Evolutionary conservation across 768 basidiomycete genomes (phyloP).

Genomic region (Russula virescens): DNA sequence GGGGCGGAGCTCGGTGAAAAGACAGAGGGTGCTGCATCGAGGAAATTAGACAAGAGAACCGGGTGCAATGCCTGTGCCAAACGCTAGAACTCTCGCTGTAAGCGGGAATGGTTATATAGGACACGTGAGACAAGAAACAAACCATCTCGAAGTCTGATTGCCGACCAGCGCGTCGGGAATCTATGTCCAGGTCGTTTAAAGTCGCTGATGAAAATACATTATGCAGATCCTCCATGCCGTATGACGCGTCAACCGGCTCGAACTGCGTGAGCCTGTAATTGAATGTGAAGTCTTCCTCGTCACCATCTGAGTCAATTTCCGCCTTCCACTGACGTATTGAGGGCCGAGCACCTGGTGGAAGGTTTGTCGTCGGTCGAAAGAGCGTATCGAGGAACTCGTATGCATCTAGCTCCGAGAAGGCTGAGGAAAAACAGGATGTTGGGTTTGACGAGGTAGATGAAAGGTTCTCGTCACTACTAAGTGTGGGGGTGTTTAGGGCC

Average conservation of each 20-base stretch:
- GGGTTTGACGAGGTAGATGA: conserved; percentile 30
- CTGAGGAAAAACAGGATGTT: conserved; percentile 60
- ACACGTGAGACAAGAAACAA: background rate
- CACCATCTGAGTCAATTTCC: conserved; percentile 35
- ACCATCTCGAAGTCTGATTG: conserved; percentile 17
- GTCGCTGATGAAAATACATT: conserved; percentile 10
- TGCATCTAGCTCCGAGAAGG: conserved; percentile 48
- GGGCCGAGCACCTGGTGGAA: background rate
- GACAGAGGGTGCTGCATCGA: conserved; percentile 80
- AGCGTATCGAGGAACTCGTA: conserved; percentile 50
- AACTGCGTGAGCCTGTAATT: conserved; percentile 2
- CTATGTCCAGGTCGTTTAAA: conserved; percentile 9
- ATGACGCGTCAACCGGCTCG: conserved; percentile 19
- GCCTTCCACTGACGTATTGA: conserved; percentile 31
- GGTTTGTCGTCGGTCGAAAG: conserved; percentile 31
- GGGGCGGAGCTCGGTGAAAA: conserved; percentile 64
- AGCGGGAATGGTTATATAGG: background rate
- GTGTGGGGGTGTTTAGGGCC: conserved; percentile 33
- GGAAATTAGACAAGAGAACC: conserved; percentile 72
- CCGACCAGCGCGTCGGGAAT: conserved; percentile 18
- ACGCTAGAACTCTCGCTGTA: conserved; percentile 38
- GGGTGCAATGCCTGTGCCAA: conserved; percentile 72
- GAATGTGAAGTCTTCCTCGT: conserved; percentile 32
- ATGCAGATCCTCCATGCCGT: conserved; percentile 27
- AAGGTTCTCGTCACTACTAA: conserved; percentile 6